Conservation (phyloP, 108 stramenopile species). For the Schizochytrium sp. region DNA sequence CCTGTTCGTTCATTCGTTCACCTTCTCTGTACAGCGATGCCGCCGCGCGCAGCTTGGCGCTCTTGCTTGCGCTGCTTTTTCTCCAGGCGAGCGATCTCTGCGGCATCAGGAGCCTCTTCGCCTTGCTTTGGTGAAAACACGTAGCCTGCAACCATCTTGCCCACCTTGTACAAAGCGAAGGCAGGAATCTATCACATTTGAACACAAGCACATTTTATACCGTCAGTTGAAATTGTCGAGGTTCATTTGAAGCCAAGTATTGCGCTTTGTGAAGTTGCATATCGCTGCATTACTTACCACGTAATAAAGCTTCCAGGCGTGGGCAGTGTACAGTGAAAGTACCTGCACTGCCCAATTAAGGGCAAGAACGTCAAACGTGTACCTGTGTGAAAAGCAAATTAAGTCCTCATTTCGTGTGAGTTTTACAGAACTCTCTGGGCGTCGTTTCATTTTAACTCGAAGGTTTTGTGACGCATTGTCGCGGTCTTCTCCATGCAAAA, state of each 20-base stretch:
- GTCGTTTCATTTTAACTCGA: too few species aligned
- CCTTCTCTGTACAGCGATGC: not conserved
- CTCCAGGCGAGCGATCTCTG: not conserved
- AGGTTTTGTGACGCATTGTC: too few species aligned
- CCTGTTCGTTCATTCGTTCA: too few species aligned
- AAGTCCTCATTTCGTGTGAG: not conserved
- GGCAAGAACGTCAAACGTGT: not conserved
- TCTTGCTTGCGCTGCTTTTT: not conserved
- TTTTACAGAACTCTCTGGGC: too few species aligned
- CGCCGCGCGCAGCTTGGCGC: not conserved
- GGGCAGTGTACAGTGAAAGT: not conserved
- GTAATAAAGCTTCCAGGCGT: constrained; percentile 23
- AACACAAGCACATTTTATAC: too few species aligned
- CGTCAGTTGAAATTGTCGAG: too few species aligned
- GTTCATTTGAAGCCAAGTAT: not conserved
- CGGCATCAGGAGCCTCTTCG: not conserved
- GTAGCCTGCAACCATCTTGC: not conserved
- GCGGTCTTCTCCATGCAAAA: not conserved
- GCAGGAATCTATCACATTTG: not conserved
- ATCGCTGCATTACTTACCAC: not conserved
- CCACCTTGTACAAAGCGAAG: not conserved
- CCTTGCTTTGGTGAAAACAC: not conserved
- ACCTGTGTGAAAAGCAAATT: not conserved
- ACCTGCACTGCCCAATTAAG: constrained; percentile 12
- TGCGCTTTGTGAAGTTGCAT: not conserved